A percentile compares a stretch with the other conserved stretches of the same genome.
These are phyloP conservation scores for Pachyrhizus erosus DNA, from an alignment of 306 rosid genomes.

Conservation along the genomic window DNA sequence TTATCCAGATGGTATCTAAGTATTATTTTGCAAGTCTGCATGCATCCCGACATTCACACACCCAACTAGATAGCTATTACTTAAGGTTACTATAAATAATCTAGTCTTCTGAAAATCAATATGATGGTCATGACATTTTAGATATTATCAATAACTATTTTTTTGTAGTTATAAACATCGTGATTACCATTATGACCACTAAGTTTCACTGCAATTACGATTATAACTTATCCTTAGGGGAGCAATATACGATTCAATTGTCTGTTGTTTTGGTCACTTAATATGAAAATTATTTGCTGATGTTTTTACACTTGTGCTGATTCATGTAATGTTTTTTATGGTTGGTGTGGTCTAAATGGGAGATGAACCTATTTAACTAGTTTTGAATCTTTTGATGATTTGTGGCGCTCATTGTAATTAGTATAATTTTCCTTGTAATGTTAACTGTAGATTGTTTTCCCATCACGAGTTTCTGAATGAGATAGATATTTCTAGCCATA, in stretches of 20 bases:
- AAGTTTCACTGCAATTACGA: background rate
- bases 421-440: background rate
- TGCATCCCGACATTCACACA: background rate
- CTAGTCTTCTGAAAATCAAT: background rate
- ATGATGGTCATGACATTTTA: background rate
- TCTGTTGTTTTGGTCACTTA: background rate
- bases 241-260: background rate
- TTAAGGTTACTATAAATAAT: background rate
- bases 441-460: background rate
- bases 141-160: background rate
- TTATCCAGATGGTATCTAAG: no score
- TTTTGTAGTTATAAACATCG: background rate
- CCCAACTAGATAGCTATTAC: background rate
- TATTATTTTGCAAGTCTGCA: no score
- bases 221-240: background rate
- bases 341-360: background rate
- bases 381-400: background rate
- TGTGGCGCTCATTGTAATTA: background rate
- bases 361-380: background rate
- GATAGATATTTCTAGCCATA: background rate
- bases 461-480: background rate
- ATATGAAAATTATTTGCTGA: background rate
- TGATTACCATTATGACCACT: background rate
- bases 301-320: background rate
- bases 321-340: background rate